Evolutionary conservation across 371 early-diverging fungal species (phyloP), one percentile per base, ranked within the genome.

Genomic region (Mortierella polycephala): DNA sequence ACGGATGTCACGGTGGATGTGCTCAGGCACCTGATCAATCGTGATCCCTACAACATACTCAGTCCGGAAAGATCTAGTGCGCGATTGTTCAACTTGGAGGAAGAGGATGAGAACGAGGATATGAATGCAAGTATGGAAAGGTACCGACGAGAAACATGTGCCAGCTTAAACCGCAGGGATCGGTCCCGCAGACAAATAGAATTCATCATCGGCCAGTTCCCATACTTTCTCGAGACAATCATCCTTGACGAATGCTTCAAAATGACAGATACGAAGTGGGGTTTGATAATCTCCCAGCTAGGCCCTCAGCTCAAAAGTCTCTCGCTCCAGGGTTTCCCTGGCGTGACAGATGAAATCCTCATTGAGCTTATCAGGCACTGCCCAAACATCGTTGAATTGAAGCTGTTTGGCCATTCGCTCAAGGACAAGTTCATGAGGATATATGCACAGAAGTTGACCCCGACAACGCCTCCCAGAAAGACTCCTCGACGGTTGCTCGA

Each of bases 271-370:
- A 41, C 61, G 0, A 57, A 55, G 5, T 40, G 67, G 12, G 52
- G 45, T 0, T 45, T 66, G 2, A 44, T 74, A 7, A 30, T 30
- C 30, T 57, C 59, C 9, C 45, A 44, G 16, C 45, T 74, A 21
- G 74, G 74, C 0, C 74, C 74, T 3, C 68, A 67, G 51, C 51
- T 74, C 21, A 62, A 63, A 12, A 12, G 39, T 1, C 51, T 74
- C n/a, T 18, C 52, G 18, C 42, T 74, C 56, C 44, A 68, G 21
- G 60, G 60, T 40, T 47, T 74, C 53, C 49, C n/a, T 1, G 74
- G 63, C 5, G 5, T 67, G 42, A 23, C 14, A 4, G 60, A 64
- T 18, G 5, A 13, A 7, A 64, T 59, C 10, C 8, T 74, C 51
- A 23, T 68, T 41, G 23, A 40, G 40, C 5, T 64, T 14, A 44